Percentiles rank a stretch among this genome's conserved stretches.
phyloP scores from a whole-genome alignment of 345 rosid species.

The Corchorus capsularis region DNA sequence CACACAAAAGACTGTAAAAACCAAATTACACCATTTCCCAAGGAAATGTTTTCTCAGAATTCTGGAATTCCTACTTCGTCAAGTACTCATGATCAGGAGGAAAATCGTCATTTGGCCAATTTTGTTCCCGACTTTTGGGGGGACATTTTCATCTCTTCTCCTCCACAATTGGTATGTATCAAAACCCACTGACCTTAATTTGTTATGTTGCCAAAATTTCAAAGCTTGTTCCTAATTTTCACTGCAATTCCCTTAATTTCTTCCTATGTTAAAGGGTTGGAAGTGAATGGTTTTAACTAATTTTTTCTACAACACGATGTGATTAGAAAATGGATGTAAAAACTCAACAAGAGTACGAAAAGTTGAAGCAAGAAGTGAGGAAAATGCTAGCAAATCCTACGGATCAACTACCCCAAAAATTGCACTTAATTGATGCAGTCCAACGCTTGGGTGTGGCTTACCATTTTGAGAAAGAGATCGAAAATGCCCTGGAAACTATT shows the following conservation, averaged over 20 bases:
- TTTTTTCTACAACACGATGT: too few species aligned
- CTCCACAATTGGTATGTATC: background rate
- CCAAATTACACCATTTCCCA: background rate
- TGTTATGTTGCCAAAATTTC: too few species aligned
- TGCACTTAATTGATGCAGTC: conserved; percentile 30
- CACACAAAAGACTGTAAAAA: background rate
- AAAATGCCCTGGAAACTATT: too few species aligned
- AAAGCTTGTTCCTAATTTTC: too few species aligned
- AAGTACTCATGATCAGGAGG: background rate
- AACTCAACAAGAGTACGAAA: background rate
- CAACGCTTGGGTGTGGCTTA: conserved; percentile 15
- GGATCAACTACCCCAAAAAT: background rate
- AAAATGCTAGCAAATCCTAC: conserved; percentile 7
- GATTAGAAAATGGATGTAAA: background rate
- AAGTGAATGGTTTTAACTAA: too few species aligned
- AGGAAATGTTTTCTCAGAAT: background rate
- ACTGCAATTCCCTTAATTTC: too few species aligned
- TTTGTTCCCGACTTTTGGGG: background rate
- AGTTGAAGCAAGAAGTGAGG: conserved; percentile 25
- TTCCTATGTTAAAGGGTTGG: too few species aligned
- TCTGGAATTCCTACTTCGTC: background rate
- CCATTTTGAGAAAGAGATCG: too few species aligned
- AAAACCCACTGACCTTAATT: background rate
- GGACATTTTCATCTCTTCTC: background rate
- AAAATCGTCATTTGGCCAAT: background rate